Base-by-base conservation (phyloP, 2,329 filamentous ascomycete genomes). In the Myriosclerotinia curreyana region DNA sequence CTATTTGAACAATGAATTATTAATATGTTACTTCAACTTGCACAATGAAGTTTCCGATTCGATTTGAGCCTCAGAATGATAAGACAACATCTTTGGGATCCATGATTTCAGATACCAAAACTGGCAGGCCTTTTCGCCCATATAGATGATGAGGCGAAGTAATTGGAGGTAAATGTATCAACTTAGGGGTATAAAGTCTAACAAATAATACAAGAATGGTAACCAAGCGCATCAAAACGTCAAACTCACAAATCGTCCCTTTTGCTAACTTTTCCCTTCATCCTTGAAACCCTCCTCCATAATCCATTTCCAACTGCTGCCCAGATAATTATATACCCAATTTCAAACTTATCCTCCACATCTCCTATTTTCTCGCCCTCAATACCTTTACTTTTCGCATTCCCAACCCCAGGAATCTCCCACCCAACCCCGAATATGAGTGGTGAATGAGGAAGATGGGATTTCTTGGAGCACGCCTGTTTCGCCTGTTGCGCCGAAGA, bases 401-500 rank as follows among this genome's bases (percentile, higher is more conserved):
- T 9, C n/a, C 8, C 50, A 20, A 8, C 25, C 6, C 14, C 44
- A 60, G 49, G 59, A 42, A 61, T 40, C 11, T 61, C 49, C 38
- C 49, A 61, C 12, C 50, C 38, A 20, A 62, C n/a, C 40, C 36
- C n/a, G 31, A 25, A 46, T 14, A 15, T 34, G 38, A 2, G 60
- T 54, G 17, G 6, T 17, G 9, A 50, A 40, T 42, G 22, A 25
- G 12, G 25, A 54, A 28, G 60, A 46, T 9, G 54, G 49, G 50
- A 54, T 62, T 34, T 62, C 34, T 11, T 36, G 31, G 49, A 62
- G 60, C 17, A 60, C 22, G 2, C 60, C 60, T 8, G 60, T 62
- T 7, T 50, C 51, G n/a, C 60, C 60, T 9, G 60, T 62, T 25
- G 60, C 49, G n/a, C 60, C 60, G 12, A 62, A 62, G 25, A 62